A percentile compares a stretch with the other conserved stretches of the same genome.
phyloP scores from a whole-genome alignment of 73 alveolate species.

The Uronychia setigera region DNA sequence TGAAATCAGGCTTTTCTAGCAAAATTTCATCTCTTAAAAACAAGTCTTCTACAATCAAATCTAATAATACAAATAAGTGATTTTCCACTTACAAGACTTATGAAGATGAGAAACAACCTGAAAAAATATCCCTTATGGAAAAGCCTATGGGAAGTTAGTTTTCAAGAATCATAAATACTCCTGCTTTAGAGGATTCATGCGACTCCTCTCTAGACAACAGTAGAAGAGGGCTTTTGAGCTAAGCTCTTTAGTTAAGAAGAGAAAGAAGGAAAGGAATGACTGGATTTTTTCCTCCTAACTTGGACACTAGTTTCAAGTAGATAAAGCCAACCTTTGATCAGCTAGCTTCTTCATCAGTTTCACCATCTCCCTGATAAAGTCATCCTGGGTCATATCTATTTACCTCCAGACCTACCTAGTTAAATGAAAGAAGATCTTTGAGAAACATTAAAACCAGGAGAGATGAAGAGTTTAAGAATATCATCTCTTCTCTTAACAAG shows the following conservation, averaged over 20 bases:
- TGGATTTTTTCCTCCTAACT: neutral
- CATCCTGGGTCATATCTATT: neutral
- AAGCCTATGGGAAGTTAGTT: neutral
- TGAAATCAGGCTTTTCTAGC: no score
- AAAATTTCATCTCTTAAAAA: neutral
- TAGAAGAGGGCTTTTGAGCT: neutral
- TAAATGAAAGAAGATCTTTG: neutral
- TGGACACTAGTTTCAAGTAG: neutral
- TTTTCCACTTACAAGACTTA: neutral
- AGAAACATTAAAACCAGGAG: neutral
- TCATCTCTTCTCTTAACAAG: neutral
- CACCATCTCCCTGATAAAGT: neutral
- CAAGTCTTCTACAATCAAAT: neutral
- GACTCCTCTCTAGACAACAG: neutral
- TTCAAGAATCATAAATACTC: neutral
- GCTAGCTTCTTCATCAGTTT: neutral
- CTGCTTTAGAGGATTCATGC: neutral
- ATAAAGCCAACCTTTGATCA: neutral
- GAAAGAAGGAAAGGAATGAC: neutral
- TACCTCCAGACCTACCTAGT: neutral
- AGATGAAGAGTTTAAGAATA: neutral
- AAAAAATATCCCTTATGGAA: neutral
- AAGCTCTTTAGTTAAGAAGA: neutral
- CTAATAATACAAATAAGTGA: neutral
- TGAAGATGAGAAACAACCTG: neutral